Evolutionary conservation across 495 filamentous ascomycete genomes (phyloP), one percentile per base, ranked within the genome.

Genomic region (Massariosphaeria phaeospora): DNA sequence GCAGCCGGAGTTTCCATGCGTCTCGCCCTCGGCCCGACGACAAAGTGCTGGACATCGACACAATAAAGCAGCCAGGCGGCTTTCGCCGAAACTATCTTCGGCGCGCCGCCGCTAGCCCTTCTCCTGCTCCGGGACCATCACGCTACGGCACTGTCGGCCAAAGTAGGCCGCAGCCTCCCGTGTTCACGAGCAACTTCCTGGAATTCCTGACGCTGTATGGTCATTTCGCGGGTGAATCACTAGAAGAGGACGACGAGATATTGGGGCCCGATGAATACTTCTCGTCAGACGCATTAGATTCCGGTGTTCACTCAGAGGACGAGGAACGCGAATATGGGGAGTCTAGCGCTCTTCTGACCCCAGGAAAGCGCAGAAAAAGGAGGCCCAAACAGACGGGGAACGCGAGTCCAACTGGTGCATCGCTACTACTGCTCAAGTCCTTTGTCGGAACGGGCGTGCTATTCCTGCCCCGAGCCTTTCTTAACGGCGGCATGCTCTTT

Each of bases 401-500:
- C 15, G 89, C 82, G 55, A 82, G 79, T 30, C 77, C 85, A 17
- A 82, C 81, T 35, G 81, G 82, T 51, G 91, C 93, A 11, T 81
- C 83, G 13, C 66, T 96, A 43, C 76, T 97, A 18, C 76, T 98
- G 31, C 78, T 98, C 43, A 98, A 98, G 70, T 95, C 90, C 10
- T 98, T 98, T 62, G 91, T 98, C 33, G 93, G 93, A 11, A 98
- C 93, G 1, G 93, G 93, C 27, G 93, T 98, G n/a, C 73, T 98
- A 26, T 98, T 98, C 74, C 75, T 98, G 3, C 93, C 93, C 0
- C 83, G 88, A 55, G 93, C 93, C 12, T 88, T 91, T 70, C 77
- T 95, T 39, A 98, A 97, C 62, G 93, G 93, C 41, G 93, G 93
- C 48, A 96, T 98, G 89, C 72, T 97, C 34, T 98, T 98, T 71